Evolutionary conservation across 2,329 filamentous ascomycete genomes (phyloP).

Genomic region (Helminthosporium solani): DNA sequence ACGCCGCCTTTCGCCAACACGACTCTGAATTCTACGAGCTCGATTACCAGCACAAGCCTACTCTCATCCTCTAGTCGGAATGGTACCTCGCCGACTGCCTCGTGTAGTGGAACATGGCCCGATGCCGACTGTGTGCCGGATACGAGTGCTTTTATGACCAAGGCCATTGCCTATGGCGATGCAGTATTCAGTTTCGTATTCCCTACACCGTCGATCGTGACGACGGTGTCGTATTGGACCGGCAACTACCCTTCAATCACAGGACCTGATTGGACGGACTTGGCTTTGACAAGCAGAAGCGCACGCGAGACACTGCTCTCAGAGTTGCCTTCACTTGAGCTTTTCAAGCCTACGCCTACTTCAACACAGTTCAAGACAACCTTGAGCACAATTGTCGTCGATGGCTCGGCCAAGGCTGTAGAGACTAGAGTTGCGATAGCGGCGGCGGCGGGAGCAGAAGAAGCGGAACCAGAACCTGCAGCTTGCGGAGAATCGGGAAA

Average conservation of each 20-base stretch:
- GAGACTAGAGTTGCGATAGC: not conserved
- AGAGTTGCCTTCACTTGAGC: conserved; percentile 16
- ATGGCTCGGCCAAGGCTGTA: conserved; percentile 1
- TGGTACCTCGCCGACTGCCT: conserved; percentile 3
- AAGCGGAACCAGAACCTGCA: conserved; percentile 14
- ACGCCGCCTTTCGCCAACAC: conserved; percentile 6
- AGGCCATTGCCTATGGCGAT: conserved; percentile 27
- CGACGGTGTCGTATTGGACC: conserved; percentile 37
- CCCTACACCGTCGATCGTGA: conserved; percentile 29
- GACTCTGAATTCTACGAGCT: conserved; percentile 1
- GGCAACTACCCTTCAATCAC: conserved; percentile 31
- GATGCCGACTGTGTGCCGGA: not conserved
- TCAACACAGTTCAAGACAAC: conserved; percentile 14
- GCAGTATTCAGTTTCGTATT: conserved; percentile 29
- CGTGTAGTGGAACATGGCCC: conserved; percentile 2
- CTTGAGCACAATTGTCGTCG: conserved; percentile 6
- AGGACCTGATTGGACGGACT: conserved; percentile 24
- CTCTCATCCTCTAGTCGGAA: conserved; percentile 5
- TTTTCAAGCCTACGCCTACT: conserved; percentile 14
- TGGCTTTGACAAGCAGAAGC: conserved; percentile 26
- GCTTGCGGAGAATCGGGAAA: conserved; percentile 49
- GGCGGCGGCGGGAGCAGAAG: too few relatives aligned
- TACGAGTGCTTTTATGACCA: conserved; percentile 20
- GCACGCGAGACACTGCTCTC: conserved; percentile 24
- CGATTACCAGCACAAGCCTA: not conserved